Base-by-base conservation (phyloP, 2,329 filamentous ascomycete species). In the Ceratocystis lukuohia region DNA sequence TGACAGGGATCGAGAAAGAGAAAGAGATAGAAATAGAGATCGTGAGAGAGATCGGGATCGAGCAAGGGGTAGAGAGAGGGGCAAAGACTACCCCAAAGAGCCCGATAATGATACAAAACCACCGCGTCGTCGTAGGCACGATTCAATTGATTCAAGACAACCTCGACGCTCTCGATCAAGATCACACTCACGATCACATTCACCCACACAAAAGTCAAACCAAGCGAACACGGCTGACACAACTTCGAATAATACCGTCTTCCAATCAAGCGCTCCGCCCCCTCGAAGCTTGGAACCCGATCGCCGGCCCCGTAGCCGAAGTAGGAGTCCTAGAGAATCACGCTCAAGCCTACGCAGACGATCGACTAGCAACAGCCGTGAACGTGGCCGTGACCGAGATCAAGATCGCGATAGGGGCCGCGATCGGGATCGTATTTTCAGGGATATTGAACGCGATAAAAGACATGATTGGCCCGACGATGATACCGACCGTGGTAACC, bases 381-480 rank as follows among this genome's bases (percentile, higher is more conserved):
- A 68, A 7, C 59, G 64, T 4, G 50, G 33, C 20, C 64, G 56
- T 37, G 61, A 65, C 25, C 48, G 65, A 7, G 50, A 68, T 15
- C 73, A 72, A 25, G 62, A 64, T 45, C 44, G 61, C 25, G 61
- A 64, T n/a, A 17, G 28, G 20, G 46, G 56, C 46, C 28, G 61
- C 15, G 61, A 66, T 33, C 22, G 48, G 37, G 56, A 67, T 22
- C 73, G 71, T 46, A 74, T 74, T 69, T 74, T 73, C 65, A 73
- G 69, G 63, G 72, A 70, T 44, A 20, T 12, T 41, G 64, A 65
- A 73, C 74, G 74, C 65, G 74, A 73, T 57, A 74, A 75, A 62
- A 75, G 76, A 67, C 76, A 75, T 68, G 76, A 76, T 59, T 66
- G 17, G 69, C 70, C 65, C 69, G 72, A 28, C 63, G 65, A n/a